Evolutionary conservation across 2,329 filamentous ascomycete genomes (phyloP).

Genomic region (Macroventuria anomochaeta): DNA sequence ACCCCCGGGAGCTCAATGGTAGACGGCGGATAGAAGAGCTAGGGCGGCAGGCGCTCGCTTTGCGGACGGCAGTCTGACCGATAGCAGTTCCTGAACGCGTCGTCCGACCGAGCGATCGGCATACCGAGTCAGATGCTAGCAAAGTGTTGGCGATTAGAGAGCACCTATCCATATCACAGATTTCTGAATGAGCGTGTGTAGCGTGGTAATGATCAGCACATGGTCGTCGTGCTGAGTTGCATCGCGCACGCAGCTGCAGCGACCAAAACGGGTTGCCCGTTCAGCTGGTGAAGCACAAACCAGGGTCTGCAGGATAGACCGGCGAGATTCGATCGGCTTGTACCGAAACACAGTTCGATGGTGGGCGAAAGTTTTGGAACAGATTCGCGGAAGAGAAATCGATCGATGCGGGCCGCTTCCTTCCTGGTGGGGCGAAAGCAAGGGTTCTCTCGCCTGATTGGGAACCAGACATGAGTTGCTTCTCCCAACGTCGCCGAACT

Average conservation of each 20-base stretch:
- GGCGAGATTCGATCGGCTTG: neutral
- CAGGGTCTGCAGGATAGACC: neutral
- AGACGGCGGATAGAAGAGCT: neutral
- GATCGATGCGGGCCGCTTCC: constrained; percentile 20
- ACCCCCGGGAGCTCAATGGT: neutral
- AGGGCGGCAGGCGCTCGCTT: neutral
- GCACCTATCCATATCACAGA: neutral
- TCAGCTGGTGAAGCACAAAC: neutral
- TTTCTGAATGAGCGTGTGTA: neutral
- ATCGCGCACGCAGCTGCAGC: constrained; percentile 6
- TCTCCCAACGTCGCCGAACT: constrained; percentile 16
- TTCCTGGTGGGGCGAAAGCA: constrained; percentile 1
- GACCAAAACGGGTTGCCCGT: neutral
- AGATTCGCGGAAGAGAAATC: constrained; percentile 11
- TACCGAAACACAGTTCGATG: constrained; percentile 3
- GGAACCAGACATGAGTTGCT: neutral
- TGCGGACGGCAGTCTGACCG: constrained; percentile 1
- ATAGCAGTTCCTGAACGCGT: neutral
- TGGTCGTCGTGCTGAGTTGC: neutral
- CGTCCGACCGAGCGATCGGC: neutral
- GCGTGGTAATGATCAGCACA: neutral
- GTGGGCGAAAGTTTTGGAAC: neutral
- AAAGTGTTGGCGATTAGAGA: neutral
- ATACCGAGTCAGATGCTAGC: neutral
- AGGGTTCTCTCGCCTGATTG: neutral